A percentile compares a stretch with the other conserved stretches of the same genome.
These are phyloP conservation scores for Chlorella sorokiniana DNA, from an alignment of 139 green algal species.

Conservation along the genomic window DNA sequence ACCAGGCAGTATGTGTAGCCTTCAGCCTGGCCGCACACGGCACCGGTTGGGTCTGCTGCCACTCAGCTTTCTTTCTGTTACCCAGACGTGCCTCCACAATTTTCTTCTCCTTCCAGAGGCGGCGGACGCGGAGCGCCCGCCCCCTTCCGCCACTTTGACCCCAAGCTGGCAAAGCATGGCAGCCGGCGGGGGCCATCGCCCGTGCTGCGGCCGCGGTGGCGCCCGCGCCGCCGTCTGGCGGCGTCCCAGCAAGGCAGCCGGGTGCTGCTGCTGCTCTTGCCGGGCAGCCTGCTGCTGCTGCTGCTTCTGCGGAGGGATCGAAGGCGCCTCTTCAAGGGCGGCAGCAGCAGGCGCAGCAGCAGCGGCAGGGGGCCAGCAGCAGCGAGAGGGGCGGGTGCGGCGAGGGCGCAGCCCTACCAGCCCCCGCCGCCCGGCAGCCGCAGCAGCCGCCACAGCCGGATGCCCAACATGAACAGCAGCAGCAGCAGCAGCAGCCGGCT, in stretches of 20 bases:
- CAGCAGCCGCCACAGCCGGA: neutral
- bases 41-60: too few species aligned
- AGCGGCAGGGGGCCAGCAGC: constrained; percentile 1
- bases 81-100: neutral
- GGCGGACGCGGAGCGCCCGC: constrained; percentile 35
- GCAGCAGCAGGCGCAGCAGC: neutral
- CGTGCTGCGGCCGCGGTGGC: neutral
- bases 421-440: constrained; percentile 11
- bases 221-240: neutral
- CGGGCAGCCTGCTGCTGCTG: neutral
- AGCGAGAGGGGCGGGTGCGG: too few species aligned
- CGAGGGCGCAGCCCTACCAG: constrained; percentile 4
- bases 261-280: neutral
- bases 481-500: constrained; percentile 4
- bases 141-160: constrained; percentile 54
- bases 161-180: constrained; percentile 7
- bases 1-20: too few species aligned
- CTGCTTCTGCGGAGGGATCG: neutral
- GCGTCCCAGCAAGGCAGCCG: too few species aligned
- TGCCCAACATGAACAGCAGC: neutral
- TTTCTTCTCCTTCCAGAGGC: neutral
- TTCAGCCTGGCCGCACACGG: too few species aligned
- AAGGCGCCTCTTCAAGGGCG: neutral
- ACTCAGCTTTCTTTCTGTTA: too few species aligned
- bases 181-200: neutral